These are phyloP conservation scores for Pseudonitzschia multiseries DNA, from an alignment of 108 stramenopile genomes.

Conservation along the genomic window DNA sequence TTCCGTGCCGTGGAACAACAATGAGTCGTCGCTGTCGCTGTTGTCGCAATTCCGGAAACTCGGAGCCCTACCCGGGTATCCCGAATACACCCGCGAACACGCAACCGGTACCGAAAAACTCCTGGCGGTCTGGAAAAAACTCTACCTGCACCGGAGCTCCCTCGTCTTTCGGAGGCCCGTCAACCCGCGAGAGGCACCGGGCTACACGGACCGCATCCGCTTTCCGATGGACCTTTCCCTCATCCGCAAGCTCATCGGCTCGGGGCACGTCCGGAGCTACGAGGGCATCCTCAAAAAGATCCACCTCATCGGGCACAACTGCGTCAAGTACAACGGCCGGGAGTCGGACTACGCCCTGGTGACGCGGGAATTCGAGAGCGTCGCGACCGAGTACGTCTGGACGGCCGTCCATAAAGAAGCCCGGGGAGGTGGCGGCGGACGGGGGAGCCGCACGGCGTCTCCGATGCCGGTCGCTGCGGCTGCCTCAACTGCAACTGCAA, in stretches of 20 bases:
- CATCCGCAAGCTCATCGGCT: slow-evolving; percentile 71
- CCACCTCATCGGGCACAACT: slow-evolving; percentile 79
- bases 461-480: neutral
- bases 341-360: slow-evolving; percentile 78
- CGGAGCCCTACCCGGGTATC: slow-evolving; percentile 28
- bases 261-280: slow-evolving; percentile 53
- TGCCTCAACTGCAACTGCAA: neutral
- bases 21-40: too few species aligned
- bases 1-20: neutral
- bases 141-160: slow-evolving; percentile 70
- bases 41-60: slow-evolving; percentile 7
- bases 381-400: slow-evolving; percentile 29
- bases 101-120: slow-evolving; percentile 39
- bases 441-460: neutral
- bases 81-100: slow-evolving; percentile 50
- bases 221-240: slow-evolving; percentile 81
- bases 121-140: slow-evolving; percentile 69
- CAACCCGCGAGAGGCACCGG: slow-evolving; percentile 73
- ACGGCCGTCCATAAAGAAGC: slow-evolving; percentile 25
- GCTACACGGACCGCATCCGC: slow-evolving; percentile 70
- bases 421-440: neutral
- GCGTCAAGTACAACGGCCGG: slow-evolving; percentile 72
- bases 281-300: slow-evolving; percentile 53
- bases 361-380: slow-evolving; percentile 65
- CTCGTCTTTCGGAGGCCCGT: slow-evolving; percentile 83